These are phyloP conservation scores for Calonectria fujianensis DNA, from an alignment of 2,329 filamentous ascomycete species.

Conservation along the genomic window DNA sequence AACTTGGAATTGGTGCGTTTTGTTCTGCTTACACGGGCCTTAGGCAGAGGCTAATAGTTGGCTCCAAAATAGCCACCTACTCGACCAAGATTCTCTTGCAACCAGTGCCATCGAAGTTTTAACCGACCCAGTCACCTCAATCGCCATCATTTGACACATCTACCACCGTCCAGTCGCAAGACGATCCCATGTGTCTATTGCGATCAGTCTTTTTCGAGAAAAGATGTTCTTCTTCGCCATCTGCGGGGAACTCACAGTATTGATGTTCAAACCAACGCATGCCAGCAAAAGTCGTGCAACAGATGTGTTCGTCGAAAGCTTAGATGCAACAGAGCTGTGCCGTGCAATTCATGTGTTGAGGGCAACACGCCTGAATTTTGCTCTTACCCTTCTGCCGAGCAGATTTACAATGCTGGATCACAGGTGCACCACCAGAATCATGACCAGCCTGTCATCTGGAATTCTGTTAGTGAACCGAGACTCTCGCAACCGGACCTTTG, in stretches of 20 bases:
- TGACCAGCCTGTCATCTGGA: neutral
- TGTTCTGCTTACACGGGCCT: neutral
- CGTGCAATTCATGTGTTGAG: constrained; percentile 50
- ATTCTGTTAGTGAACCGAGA: neutral
- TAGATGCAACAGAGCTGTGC: constrained; percentile 51
- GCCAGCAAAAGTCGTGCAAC: constrained; percentile 53
- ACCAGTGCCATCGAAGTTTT: constrained; percentile 51
- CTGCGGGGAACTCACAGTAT: constrained; percentile 52
- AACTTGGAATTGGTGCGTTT: constrained; percentile 4
- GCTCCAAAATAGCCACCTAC: neutral
- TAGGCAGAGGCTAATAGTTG: neutral
- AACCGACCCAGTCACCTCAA: constrained; percentile 53
- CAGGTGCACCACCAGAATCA: neutral
- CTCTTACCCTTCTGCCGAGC: constrained; percentile 38
- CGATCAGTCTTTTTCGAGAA: constrained; percentile 49
- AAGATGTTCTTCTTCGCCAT: constrained; percentile 56
- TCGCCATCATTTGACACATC: constrained; percentile 55
- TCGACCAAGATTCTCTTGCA: constrained; percentile 42
- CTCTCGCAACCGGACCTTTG: neutral
- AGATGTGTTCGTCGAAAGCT: constrained; percentile 55
- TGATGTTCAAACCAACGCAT: constrained; percentile 40
- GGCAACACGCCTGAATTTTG: constrained; percentile 36
- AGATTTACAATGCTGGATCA: constrained; percentile 2
- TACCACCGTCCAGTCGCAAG: constrained; percentile 48
- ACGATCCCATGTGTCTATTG: constrained; percentile 50